Conservation (phyloP, 2,329 filamentous ascomycete genomes). For the Helotiales sp. region DNA sequence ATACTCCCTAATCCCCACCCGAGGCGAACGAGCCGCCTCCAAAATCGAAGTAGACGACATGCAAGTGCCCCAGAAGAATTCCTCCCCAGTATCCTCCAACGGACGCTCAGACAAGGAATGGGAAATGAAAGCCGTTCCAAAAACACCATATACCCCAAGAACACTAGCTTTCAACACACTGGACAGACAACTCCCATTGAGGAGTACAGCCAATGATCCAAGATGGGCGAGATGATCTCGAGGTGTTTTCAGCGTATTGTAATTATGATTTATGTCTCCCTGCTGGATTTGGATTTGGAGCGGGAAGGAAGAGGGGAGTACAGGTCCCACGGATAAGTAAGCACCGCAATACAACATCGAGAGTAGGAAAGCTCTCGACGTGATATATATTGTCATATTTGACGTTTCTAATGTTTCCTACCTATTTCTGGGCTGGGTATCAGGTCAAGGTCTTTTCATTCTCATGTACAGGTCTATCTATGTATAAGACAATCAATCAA, state of each 20-base stretch:
- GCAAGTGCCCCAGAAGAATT: slow-evolving; percentile 35
- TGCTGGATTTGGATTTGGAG: background rate
- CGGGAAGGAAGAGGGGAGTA: background rate
- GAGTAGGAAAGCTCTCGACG: background rate
- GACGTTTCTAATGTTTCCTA: background rate
- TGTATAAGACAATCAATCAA: background rate
- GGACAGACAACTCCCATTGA: slow-evolving; percentile 56
- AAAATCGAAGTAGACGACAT: slow-evolving; percentile 53
- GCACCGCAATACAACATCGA: background rate
- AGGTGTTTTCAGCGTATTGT: background rate
- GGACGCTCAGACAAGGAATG: slow-evolving; percentile 47
- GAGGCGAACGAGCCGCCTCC: slow-evolving; percentile 43
- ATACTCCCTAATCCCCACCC: slow-evolving; percentile 50
- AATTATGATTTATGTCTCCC: too few species aligned
- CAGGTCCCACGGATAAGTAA: background rate
- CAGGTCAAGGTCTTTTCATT: background rate
- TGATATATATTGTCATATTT: background rate
- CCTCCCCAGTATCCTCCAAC: slow-evolving; percentile 37
- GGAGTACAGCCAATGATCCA: slow-evolving; percentile 26
- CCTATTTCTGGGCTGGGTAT: background rate
- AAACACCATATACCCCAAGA: slow-evolving; percentile 60
- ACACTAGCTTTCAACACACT: slow-evolving; percentile 68
- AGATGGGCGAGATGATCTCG: slow-evolving; percentile 8
- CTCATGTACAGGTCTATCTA: background rate
- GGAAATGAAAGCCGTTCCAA: slow-evolving; percentile 57